phyloP scores from a whole-genome alignment of 2,329 filamentous ascomycete genomes.

The Cladosporium sp. region DNA sequence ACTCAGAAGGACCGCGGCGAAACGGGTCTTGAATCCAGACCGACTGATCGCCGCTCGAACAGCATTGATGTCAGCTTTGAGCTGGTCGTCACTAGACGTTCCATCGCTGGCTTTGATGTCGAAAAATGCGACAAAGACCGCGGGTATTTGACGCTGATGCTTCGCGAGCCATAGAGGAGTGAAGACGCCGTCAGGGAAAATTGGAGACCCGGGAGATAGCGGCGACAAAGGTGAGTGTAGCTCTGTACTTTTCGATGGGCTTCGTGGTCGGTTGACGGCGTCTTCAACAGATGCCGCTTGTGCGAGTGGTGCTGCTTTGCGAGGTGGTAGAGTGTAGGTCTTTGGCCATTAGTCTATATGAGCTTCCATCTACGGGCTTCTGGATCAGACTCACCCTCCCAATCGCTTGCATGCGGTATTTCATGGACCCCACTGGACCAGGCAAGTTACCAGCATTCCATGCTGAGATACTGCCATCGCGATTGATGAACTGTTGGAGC shows the following conservation, averaged over 20 bases:
- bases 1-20: conserved; percentile 72
- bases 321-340: conserved; percentile 55
- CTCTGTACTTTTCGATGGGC: conserved; percentile 40
- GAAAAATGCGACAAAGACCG: conserved; percentile 77
- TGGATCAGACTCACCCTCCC: conserved; percentile 67
- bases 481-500: conserved; percentile 51
- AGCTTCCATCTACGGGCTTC: background rate
- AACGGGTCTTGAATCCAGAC: conserved; percentile 71
- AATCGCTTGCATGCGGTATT: conserved; percentile 39
- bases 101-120: conserved; percentile 61
- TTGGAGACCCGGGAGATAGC: conserved; percentile 71
- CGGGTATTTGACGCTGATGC: conserved; percentile 78
- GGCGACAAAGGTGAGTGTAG: conserved; percentile 91
- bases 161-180: conserved; percentile 79
- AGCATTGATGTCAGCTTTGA: conserved; percentile 80
- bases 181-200: conserved; percentile 88
- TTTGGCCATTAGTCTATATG: conserved; percentile 29
- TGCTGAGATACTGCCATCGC: conserved; percentile 29
- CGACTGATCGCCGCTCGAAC: conserved; percentile 63
- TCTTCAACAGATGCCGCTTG: conserved; percentile 39
- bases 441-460: conserved; percentile 27
- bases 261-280: conserved; percentile 43
- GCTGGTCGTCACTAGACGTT: conserved; percentile 65
- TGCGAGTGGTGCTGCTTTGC: conserved; percentile 58
- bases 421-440: conserved; percentile 22